Percentiles rank a stretch among this genome's conserved stretches.
phyloP scores from a whole-genome alignment of 1,139 yeast species.

The Arxiozyma bovina region DNA sequence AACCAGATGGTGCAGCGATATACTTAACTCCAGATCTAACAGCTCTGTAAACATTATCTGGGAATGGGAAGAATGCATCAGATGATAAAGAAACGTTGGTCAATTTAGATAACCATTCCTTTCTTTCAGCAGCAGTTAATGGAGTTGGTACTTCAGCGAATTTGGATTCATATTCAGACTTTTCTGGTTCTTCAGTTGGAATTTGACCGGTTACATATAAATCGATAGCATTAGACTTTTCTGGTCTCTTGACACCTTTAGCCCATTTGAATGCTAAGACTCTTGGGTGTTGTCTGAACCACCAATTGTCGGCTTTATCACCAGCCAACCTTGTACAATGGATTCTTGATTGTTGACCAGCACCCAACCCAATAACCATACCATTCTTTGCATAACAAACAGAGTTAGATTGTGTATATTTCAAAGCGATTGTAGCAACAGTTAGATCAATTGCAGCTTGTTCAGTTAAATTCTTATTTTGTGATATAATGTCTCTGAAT shows the following conservation, averaged over 20 bases:
- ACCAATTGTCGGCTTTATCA: slow-evolving; percentile 99
- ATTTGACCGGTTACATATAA: slow-evolving; percentile 84
- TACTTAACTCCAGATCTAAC: slow-evolving; percentile 92
- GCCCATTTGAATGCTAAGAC: slow-evolving; percentile 95
- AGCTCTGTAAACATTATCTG: slow-evolving; percentile 96
- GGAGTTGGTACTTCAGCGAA: slow-evolving; percentile 78
- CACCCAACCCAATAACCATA: slow-evolving; percentile 98
- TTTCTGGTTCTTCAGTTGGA: slow-evolving; percentile 89
- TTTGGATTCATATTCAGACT: slow-evolving; percentile 82
- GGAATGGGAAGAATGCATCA: slow-evolving; percentile 99
- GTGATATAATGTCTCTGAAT: slow-evolving; percentile 84
- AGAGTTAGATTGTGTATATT: slow-evolving; percentile 96
- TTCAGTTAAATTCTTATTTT: slow-evolving; percentile 77
- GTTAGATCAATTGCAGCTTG: slow-evolving; percentile 89
- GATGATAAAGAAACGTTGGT: slow-evolving; percentile 84
- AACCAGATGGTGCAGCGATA: slow-evolving; percentile 94
- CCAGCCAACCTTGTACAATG: slow-evolving; percentile 99
- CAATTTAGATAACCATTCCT: slow-evolving; percentile 74
- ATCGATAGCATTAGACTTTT: slow-evolving; percentile 95
- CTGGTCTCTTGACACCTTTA: slow-evolving; percentile 97
- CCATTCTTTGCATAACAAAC: slow-evolving; percentile 98
- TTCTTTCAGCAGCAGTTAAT: slow-evolving; percentile 71
- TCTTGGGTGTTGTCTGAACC: slow-evolving; percentile 97
- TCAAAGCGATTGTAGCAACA: slow-evolving; percentile 93
- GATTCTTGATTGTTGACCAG: slow-evolving; percentile 98